Evolutionary conservation across 495 filamentous ascomycete genomes (phyloP).

Genomic region (Chlorociboria aeruginascens): DNA sequence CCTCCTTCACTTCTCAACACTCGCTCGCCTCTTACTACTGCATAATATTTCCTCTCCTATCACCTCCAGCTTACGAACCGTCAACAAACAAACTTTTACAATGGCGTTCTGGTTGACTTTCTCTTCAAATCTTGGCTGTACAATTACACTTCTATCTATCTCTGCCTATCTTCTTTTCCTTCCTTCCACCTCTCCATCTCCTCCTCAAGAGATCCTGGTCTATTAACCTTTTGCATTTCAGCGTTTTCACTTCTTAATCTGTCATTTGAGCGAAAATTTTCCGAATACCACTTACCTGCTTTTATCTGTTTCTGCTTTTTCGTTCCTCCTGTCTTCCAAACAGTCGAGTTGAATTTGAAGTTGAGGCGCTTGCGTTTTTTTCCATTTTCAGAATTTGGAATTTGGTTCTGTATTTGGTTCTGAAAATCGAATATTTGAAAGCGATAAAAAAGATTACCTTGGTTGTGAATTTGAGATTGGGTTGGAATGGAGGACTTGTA

Average conservation of each 20-base stretch:
- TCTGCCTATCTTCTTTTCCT: background rate
- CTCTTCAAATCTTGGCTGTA: too few species aligned
- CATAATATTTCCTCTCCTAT: background rate
- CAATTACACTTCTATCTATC: too few species aligned
- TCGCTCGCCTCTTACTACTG: background rate
- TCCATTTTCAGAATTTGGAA: too few species aligned
- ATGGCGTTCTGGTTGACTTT: background rate
- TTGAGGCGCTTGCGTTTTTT: too few species aligned
- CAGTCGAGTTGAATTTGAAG: background rate
- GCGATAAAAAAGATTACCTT: too few species aligned
- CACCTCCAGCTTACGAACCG: background rate
- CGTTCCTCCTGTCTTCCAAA: conserved; percentile 1
- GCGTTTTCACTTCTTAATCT: background rate
- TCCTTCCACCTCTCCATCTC: background rate
- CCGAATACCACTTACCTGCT: background rate
- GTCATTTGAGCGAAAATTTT: background rate
- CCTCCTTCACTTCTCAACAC: background rate
- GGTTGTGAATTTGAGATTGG: too few species aligned
- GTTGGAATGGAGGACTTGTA: too few species aligned
- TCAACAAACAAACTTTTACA: background rate
- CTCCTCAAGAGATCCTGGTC: background rate
- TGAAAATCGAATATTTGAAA: too few species aligned
- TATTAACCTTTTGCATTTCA: background rate
- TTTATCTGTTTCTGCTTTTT: too few species aligned
- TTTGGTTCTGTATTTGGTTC: too few species aligned